These are phyloP conservation scores for Malassezia globosa DNA, from an alignment of 1,284 basidiomycete species.

Conservation along the genomic window DNA sequence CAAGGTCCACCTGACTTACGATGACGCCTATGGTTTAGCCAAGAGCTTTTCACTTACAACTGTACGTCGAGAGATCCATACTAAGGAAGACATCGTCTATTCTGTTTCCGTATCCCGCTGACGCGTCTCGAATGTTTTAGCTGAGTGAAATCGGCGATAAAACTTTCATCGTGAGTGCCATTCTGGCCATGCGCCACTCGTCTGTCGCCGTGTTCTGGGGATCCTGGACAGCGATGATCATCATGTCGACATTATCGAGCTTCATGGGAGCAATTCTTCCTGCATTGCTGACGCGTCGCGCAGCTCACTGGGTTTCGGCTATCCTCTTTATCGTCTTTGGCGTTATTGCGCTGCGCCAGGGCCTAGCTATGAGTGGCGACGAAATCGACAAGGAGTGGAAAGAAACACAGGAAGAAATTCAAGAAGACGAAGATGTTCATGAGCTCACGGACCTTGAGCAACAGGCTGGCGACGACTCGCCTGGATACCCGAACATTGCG, in stretches of 20 bases:
- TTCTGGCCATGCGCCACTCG: slow-evolving; percentile 88
- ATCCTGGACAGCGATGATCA: slow-evolving; percentile 70
- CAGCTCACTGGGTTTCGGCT: slow-evolving; percentile 68
- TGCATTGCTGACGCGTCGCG: slow-evolving; percentile 45
- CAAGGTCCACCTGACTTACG: slow-evolving; percentile 2
- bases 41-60: slow-evolving; percentile 15
- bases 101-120: too few species aligned
- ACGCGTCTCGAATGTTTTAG: slow-evolving; percentile 12
- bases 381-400: slow-evolving; percentile 58
- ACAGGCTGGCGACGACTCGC: background rate
- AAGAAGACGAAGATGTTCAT: slow-evolving; percentile 77
- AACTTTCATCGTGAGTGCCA: slow-evolving; percentile 91
- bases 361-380: slow-evolving; percentile 30
- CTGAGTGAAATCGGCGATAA: slow-evolving; percentile 67
- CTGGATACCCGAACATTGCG: background rate
- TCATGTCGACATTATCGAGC: slow-evolving; percentile 58
- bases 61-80: too few species aligned
- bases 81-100: too few species aligned
- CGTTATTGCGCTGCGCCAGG: slow-evolving; percentile 32
- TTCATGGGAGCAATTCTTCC: slow-evolving; percentile 41
- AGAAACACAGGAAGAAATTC: slow-evolving; percentile 55
- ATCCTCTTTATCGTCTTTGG: slow-evolving; percentile 49
- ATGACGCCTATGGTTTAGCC: slow-evolving; percentile 3
- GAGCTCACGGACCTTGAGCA: slow-evolving; percentile 50
- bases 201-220: slow-evolving; percentile 75